Conservation (phyloP, 2,329 filamentous ascomycete genomes). For the Paramyrothecium sp. region DNA sequence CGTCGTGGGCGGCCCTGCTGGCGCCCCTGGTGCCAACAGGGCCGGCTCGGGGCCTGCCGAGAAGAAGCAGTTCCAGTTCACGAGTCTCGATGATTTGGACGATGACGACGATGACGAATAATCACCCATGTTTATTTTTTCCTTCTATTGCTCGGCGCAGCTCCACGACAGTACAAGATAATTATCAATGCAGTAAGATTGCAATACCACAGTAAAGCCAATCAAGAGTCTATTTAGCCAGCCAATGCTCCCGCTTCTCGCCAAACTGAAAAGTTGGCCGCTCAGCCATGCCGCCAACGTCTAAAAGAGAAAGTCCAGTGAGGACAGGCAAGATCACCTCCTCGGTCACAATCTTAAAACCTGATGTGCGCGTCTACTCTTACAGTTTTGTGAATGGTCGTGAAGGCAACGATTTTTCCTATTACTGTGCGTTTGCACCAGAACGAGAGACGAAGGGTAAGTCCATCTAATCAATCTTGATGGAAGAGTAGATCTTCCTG, state of each 20-base stretch:
- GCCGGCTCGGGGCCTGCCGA: conserved; percentile 26
- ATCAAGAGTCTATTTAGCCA: neutral
- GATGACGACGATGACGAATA: conserved; percentile 43
- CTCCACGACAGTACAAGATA: too few relatives aligned
- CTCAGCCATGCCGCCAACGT: neutral
- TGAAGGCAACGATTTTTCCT: neutral
- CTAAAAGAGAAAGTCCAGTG: neutral
- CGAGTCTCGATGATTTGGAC: conserved; percentile 51
- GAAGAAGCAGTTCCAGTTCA: conserved; percentile 57
- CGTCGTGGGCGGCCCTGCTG: conserved; percentile 21
- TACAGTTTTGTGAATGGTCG: neutral
- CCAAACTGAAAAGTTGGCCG: neutral
- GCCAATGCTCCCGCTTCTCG: neutral
- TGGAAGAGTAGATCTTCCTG: conserved; percentile 91
- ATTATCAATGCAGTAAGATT: neutral
- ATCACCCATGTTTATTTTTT: neutral
- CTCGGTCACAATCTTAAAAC: neutral
- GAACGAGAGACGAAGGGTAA: conserved; percentile 3
- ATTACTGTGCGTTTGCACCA: conserved; percentile 7
- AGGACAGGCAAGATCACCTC: neutral
- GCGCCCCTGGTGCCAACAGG: conserved; percentile 20
- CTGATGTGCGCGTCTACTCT: neutral
- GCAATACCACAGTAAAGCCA: neutral
- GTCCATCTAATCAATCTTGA: conserved; percentile 80
- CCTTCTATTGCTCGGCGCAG: too few relatives aligned